Evolutionary conservation across 345 rosid genomes (phyloP).

Genomic region (Pelargonium nanum): DNA sequence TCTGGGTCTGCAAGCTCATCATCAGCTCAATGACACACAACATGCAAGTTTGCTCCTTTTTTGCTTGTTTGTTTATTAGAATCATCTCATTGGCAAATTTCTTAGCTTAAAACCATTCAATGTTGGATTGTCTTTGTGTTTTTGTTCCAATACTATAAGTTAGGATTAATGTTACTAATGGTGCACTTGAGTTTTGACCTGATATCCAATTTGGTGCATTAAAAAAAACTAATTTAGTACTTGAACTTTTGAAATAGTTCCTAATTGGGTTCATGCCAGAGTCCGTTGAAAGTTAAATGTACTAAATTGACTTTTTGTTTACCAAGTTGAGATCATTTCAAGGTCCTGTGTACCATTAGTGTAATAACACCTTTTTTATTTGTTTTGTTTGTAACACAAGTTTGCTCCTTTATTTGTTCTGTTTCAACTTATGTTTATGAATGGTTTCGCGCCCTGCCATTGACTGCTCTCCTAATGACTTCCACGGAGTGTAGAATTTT

Average conservation of each 20-base stretch:
- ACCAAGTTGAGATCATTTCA: no score
- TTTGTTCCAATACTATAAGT: not conserved
- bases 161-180: not conserved
- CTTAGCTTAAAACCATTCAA: not conserved
- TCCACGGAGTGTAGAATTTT: not conserved
- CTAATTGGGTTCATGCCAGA: no score
- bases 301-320: no score
- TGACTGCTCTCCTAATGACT: no score
- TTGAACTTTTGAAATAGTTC: no score
- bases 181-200: no score
- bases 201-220: no score
- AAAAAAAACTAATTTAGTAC: no score
- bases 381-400: no score
- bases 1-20: slow-evolving; percentile 14
- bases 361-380: no score
- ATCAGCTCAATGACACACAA: slow-evolving; percentile 20
- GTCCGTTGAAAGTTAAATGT: no score
- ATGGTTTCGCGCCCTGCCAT: not conserved
- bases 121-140: not conserved
- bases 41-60: slow-evolving; percentile 21
- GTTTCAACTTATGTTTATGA: not conserved
- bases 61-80: not conserved
- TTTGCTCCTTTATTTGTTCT: not conserved
- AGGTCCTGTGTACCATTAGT: no score
- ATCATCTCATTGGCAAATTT: not conserved